Evolutionary conservation across 148 eudicot species (phyloP).

Genomic region (Persicaria tinctoria): DNA sequence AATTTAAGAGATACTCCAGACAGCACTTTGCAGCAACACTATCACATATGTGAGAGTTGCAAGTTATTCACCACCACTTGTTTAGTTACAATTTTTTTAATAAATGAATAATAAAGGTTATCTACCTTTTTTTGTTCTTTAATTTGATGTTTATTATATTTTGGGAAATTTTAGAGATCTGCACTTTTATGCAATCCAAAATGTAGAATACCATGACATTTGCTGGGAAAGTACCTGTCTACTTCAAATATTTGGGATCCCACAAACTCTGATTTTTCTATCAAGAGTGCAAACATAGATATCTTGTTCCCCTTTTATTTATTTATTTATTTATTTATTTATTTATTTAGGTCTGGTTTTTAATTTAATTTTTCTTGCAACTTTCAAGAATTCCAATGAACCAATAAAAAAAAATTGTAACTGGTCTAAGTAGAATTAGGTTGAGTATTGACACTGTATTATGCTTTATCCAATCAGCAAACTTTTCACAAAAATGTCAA

Average conservation of each 20-base stretch:
- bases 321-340: neutral
- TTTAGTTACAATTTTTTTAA: neutral
- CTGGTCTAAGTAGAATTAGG: slow-evolving; percentile 2
- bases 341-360: neutral
- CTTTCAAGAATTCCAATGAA: neutral
- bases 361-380: neutral
- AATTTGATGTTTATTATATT: neutral
- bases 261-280: neutral
- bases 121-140: neutral
- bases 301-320: neutral
- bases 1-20: neutral
- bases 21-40: neutral
- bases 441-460: neutral
- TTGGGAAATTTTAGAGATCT: neutral
- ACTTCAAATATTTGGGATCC: slow-evolving; percentile 1
- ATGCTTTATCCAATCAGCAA: neutral
- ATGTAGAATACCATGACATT: slow-evolving; percentile 2
- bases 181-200: slow-evolving; percentile 5
- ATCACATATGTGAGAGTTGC: neutral
- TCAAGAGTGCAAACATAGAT: neutral
- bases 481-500: neutral
- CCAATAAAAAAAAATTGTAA: neutral
- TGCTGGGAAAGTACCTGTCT: slow-evolving; percentile 3
- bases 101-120: neutral
- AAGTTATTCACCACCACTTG: slow-evolving; percentile 2